Evolutionary conservation across 345 rosid genomes (phyloP).

Genomic region (Acer negundo): DNA sequence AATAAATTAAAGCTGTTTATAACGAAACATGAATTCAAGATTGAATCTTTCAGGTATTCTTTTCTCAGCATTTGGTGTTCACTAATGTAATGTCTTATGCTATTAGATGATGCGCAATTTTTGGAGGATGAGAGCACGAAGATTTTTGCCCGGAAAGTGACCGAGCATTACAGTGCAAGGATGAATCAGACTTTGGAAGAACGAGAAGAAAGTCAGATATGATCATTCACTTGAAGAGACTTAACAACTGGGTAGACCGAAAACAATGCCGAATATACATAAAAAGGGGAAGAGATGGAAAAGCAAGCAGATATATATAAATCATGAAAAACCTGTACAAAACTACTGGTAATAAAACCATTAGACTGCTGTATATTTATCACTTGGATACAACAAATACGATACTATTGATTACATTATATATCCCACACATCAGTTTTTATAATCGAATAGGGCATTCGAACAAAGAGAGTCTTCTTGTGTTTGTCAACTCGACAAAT

Average conservation of each 20-base stretch:
- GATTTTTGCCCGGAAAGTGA: slow-evolving; percentile 69
- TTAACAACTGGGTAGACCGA: slow-evolving; percentile 79
- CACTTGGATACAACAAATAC: too few species aligned
- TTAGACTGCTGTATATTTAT: neutral
- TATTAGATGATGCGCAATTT: slow-evolving; percentile 64
- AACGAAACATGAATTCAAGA: too few species aligned
- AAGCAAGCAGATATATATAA: neutral
- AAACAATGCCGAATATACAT: neutral
- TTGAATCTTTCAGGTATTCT: too few species aligned
- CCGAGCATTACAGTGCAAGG: slow-evolving; percentile 96
- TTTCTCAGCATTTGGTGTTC: too few species aligned
- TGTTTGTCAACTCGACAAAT: slow-evolving; percentile 38
- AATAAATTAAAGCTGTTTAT: too few species aligned
- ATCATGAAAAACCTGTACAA: neutral
- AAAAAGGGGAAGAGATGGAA: too few species aligned
- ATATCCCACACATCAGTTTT: neutral
- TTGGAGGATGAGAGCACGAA: slow-evolving; percentile 66
- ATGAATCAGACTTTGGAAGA: slow-evolving; percentile 95
- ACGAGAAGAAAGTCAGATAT: slow-evolving; percentile 99
- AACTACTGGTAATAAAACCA: neutral
- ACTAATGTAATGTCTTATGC: too few species aligned
- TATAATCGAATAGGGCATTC: neutral
- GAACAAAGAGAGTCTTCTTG: neutral
- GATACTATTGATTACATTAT: neutral
- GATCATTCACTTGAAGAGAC: slow-evolving; percentile 90